Base-by-base conservation (phyloP, 2,329 filamentous ascomycete species). In the Xylariaceae sp. region DNA sequence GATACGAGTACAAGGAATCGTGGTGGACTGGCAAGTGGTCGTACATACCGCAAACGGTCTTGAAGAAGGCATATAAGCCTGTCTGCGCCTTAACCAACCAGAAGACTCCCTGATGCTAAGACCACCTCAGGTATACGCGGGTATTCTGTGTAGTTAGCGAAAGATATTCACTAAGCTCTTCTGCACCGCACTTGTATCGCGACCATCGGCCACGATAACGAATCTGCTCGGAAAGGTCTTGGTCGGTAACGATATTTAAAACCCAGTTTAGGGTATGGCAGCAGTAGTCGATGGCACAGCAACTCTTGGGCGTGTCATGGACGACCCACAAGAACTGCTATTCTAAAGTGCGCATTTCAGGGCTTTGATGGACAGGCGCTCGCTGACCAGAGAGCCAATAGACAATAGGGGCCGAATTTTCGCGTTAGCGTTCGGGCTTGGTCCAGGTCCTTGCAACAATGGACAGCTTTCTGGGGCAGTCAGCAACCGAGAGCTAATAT, bases 311-410 rank as follows among this genome's bases (percentile, higher is more conserved):
- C 31, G 88, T 83, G 55, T 96, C 90, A 58, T 98, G 92, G 3
- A 96, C 92, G 32, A 92, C 92, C 64, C 92, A 98, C 30, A 98
- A 77, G 54, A 96, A 98, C 63, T 98, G 92, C 92, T 92, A 98
- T 66, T 98, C 90, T 19, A 85, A 92, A 3, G 92, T 92, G 54
- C 92, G 88, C 92, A 98, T 98, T 63, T 98, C 92, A 19, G 89
- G 88, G 53, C 92, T n/a, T n/a, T n/a, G n/a, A n/a, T n/a, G n/a
- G n/a, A n/a, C n/a, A n/a, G n/a, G n/a, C n/a, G n/a, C n/a, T n/a
- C n/a, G n/a, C n/a, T n/a, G n/a, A n/a, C n/a, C n/a, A n/a, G n/a
- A n/a, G n/a, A n/a, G n/a, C n/a, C n/a, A n/a, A n/a, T n/a, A n/a
- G n/a, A n/a, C n/a, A n/a, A n/a, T n/a, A n/a, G n/a, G n/a, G n/a